phyloP scores from a whole-genome alignment of 306 rosid species.

The Hippophae gyantsensis region DNA sequence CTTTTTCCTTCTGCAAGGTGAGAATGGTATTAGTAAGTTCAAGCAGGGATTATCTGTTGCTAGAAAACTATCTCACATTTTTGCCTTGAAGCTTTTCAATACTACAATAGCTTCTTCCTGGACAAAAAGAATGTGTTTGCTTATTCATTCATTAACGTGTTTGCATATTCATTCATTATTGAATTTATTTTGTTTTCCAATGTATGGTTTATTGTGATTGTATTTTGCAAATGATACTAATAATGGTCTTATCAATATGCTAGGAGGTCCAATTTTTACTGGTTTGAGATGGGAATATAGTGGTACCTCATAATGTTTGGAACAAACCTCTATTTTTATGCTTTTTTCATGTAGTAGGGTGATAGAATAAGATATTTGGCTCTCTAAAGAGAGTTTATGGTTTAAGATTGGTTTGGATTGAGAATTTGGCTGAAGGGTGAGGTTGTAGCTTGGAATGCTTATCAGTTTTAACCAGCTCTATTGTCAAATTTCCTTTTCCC shows the following conservation, averaged over 20 bases:
- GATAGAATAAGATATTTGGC: no score
- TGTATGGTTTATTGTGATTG: background rate
- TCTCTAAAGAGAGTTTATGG: no score
- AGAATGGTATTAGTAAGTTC: constrained; percentile 21
- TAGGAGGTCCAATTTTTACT: background rate
- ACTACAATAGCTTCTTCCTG: background rate
- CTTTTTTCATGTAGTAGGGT: no score
- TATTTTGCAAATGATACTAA: background rate
- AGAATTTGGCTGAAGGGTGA: no score
- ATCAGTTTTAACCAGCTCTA: no score
- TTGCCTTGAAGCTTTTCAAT: background rate
- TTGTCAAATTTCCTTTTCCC: no score
- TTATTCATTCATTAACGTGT: background rate
- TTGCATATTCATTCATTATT: background rate
- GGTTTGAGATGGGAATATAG: background rate
- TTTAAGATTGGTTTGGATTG: no score
- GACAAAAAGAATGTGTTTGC: no score
- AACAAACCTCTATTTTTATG: no score
- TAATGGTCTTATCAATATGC: background rate
- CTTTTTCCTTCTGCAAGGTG: constrained; percentile 96
- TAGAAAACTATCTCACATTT: background rate
- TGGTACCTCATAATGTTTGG: no score
- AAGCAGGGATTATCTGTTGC: background rate
- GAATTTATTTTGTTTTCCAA: background rate
- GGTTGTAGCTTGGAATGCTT: no score